phyloP scores from a whole-genome alignment of 805 yeast genomes.

The Ogataea naganishii region DNA sequence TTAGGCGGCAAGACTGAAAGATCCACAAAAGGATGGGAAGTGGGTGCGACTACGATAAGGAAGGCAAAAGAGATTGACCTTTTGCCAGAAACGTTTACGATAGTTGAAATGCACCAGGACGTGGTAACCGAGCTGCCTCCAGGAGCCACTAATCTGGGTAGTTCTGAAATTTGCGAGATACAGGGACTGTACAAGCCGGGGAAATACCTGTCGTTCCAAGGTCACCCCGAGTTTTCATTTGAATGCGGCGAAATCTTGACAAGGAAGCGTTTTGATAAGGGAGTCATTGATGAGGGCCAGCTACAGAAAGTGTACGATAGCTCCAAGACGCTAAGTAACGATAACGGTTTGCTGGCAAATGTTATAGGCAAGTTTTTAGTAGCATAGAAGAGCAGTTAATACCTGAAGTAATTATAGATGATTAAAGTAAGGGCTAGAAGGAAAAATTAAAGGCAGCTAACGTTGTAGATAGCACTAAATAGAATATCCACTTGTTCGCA shows the following conservation, averaged over 20 bases:
- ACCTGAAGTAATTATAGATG: too few relatives aligned
- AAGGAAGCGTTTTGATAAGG: slow-evolving; percentile 3
- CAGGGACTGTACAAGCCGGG: slow-evolving; percentile 60
- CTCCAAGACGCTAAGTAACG: slow-evolving; percentile 4
- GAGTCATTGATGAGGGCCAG: slow-evolving; percentile 5
- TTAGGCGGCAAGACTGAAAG: slow-evolving; percentile 52
- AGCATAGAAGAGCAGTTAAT: too few relatives aligned
- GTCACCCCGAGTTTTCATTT: slow-evolving; percentile 76
- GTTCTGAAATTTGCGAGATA: slow-evolving; percentile 42
- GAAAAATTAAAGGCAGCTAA: too few relatives aligned
- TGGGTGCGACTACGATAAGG: slow-evolving; percentile 46
- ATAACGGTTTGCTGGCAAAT: too few relatives aligned
- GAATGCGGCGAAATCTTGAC: slow-evolving; percentile 15
- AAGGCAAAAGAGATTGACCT: slow-evolving; percentile 23
- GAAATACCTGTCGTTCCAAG: slow-evolving; percentile 65
- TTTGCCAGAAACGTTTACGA: slow-evolving; percentile 18
- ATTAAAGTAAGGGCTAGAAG: too few relatives aligned
- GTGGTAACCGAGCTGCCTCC: slow-evolving; percentile 36
- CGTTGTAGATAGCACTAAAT: too few relatives aligned
- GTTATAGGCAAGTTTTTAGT: too few relatives aligned
- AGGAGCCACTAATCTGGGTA: slow-evolving; percentile 37
- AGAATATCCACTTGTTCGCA: too few relatives aligned
- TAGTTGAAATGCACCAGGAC: slow-evolving; percentile 56
- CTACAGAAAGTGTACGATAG: slow-evolving; percentile 1
- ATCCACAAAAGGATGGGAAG: slow-evolving; percentile 66